Conservation (phyloP, 768 basidiomycete genomes). For the Trametes cubensis region DNA sequence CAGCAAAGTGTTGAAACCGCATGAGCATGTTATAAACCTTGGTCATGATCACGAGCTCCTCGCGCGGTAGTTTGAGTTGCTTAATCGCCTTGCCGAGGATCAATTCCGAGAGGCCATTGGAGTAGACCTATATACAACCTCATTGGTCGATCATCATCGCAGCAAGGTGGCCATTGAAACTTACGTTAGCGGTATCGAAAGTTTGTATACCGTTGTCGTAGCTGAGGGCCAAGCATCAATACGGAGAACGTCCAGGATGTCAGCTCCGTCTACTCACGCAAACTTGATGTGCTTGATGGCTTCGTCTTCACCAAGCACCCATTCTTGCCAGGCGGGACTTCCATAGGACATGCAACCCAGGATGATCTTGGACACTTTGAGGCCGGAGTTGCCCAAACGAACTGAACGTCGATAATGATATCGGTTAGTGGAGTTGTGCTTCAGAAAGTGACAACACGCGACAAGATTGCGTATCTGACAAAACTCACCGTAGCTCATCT, state of each 20-base stretch:
- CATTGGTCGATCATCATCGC: neutral
- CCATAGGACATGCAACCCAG: constrained; percentile 38
- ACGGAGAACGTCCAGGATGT: neutral
- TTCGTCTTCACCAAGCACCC: constrained; percentile 42
- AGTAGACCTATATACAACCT: constrained; percentile 39
- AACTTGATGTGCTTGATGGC: constrained; percentile 41
- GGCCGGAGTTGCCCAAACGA: constrained; percentile 46
- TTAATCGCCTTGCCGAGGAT: constrained; percentile 50
- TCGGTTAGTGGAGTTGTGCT: too few species aligned
- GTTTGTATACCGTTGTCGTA: constrained; percentile 43
- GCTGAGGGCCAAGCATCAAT: constrained; percentile 4
- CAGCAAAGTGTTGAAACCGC: constrained; percentile 17
- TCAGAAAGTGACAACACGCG: too few species aligned
- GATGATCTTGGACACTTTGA: constrained; percentile 44
- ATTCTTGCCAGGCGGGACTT: constrained; percentile 35
- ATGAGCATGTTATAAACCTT: constrained; percentile 36
- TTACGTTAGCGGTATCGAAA: constrained; percentile 37
- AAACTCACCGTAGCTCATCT: too few species aligned
- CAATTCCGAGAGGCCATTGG: constrained; percentile 41
- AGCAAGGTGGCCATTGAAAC: neutral
- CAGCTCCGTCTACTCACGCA: constrained; percentile 32
- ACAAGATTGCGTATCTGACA: too few species aligned
- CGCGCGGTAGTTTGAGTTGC: constrained; percentile 46
- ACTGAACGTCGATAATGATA: constrained; percentile 28
- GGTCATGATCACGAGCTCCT: constrained; percentile 50